phyloP scores from a whole-genome alignment of 1,139 yeast species.

The Protomyces gravidus region DNA sequence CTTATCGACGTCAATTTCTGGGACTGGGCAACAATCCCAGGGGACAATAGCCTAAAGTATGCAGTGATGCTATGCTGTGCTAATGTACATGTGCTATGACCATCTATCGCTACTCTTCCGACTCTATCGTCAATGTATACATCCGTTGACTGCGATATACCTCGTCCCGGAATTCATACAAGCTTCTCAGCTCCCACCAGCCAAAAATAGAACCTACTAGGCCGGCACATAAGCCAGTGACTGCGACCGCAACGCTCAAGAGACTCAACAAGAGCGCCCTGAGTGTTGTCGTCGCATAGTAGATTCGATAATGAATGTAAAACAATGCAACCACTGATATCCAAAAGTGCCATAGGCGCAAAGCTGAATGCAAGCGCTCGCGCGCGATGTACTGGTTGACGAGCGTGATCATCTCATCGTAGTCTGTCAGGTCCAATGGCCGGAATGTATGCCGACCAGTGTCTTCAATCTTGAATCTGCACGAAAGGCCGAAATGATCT shows the following conservation, averaged over 20 bases:
- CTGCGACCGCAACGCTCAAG: slow-evolving; percentile 50
- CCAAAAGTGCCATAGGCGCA: slow-evolving; percentile 65
- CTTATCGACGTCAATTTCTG: too few relatives aligned
- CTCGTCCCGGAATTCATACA: slow-evolving; percentile 51
- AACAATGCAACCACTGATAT: slow-evolving; percentile 51
- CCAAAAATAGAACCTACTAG: slow-evolving; percentile 76
- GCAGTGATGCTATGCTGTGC: too few relatives aligned
- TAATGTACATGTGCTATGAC: background rate
- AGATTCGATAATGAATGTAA: slow-evolving; percentile 53
- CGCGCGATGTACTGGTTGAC: slow-evolving; percentile 54
- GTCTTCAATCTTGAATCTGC: slow-evolving; percentile 24
- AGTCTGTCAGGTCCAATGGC: slow-evolving; percentile 35
- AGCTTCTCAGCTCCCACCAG: slow-evolving; percentile 68
- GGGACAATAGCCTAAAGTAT: too few relatives aligned
- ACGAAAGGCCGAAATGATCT: slow-evolving; percentile 73
- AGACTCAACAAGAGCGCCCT: slow-evolving; percentile 48
- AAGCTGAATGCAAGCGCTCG: slow-evolving; percentile 56
- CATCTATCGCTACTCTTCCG: background rate
- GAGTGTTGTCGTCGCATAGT: slow-evolving; percentile 48
- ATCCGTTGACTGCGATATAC: slow-evolving; percentile 1
- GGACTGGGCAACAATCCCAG: background rate
- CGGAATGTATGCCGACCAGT: slow-evolving; percentile 16
- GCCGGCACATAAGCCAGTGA: slow-evolving; percentile 72
- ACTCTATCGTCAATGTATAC: background rate
- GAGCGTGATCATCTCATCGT: slow-evolving; percentile 55